Evolutionary conservation across 2,329 filamentous ascomycete species (phyloP).

Genomic region (Rutstroemia sp.): DNA sequence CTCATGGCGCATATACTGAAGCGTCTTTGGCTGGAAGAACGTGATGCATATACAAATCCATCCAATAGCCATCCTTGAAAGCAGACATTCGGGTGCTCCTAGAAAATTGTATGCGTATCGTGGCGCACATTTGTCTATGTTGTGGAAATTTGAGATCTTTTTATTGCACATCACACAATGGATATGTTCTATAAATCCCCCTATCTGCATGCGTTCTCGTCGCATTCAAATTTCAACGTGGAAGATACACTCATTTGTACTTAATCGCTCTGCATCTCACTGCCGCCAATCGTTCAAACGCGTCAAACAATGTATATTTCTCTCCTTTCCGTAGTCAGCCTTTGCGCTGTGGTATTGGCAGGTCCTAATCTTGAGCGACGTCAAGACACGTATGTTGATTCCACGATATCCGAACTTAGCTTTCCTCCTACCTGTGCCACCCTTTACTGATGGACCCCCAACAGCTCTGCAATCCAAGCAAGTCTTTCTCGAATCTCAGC

Average conservation of each 20-base stretch:
- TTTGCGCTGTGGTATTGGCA: slow-evolving; percentile 3
- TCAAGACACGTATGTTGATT: neutral
- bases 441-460: neutral
- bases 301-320: neutral
- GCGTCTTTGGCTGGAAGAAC: too few species aligned
- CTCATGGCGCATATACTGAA: too few species aligned
- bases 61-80: too few species aligned
- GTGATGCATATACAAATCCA: too few species aligned
- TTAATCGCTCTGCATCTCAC: neutral
- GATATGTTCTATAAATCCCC: neutral
- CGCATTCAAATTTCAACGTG: neutral
- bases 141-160: neutral
- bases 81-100: neutral
- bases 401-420: neutral
- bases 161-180: neutral
- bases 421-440: too few species aligned
- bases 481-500: neutral
- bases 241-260: neutral
- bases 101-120: neutral
- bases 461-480: neutral
- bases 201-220: neutral
- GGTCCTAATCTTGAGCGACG: neutral
- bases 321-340: slow-evolving; percentile 1
- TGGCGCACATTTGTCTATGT: neutral
- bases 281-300: neutral